Base-by-base conservation (phyloP, 2,329 filamentous ascomycete genomes). In the Zymoseptoria tritici region DNA sequence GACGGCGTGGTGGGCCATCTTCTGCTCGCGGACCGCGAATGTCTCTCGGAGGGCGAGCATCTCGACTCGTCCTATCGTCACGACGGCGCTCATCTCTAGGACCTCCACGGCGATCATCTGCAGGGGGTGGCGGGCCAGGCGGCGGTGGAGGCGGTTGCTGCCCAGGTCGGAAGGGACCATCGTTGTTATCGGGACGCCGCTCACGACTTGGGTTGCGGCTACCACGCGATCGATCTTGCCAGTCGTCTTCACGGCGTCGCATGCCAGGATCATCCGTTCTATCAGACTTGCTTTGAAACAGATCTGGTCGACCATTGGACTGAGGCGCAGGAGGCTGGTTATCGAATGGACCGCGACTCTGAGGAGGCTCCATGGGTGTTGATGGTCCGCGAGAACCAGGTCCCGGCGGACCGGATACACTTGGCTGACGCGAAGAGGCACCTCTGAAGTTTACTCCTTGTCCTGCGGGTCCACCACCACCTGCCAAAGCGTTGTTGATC, bases 361-460 rank as follows among this genome's bases (percentile, higher is more conserved):
- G 57, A 19, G 65, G 57, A 24, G 62, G 60, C 13, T 71, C 67
- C 61, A 68, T 66, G 2, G 65, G 49, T 11, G 60, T 29, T 22
- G 63, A 54, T 7, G 57, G 52, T 26, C 57, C 56, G 50, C 59
- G 36, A 49, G 57, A 36, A 21, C 55, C 53, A 26, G 54, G n/a
- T n/a, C 56, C 36, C 57, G 64, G 58, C 56, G 29, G 60, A 56
- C 22, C 66, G 63, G 56, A 64, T 54, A 55, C 22, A 55, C 66
- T 69, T 56, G 61, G 57, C 57, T 67, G 68, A 11, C 68, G 56
- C 57, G 66, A 58, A n/a, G 67, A 65, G 31, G 71, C 72, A 9
- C 72, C 72, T 53, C 71, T 63, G 58, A 73, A 69, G 42, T 67
- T 68, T 19, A 70, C 66, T 52, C 67, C 64, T 61, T 68, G 68